Evolutionary conservation across 1,284 basidiomycete species (phyloP).

Genomic region (Puccinia polysora): DNA sequence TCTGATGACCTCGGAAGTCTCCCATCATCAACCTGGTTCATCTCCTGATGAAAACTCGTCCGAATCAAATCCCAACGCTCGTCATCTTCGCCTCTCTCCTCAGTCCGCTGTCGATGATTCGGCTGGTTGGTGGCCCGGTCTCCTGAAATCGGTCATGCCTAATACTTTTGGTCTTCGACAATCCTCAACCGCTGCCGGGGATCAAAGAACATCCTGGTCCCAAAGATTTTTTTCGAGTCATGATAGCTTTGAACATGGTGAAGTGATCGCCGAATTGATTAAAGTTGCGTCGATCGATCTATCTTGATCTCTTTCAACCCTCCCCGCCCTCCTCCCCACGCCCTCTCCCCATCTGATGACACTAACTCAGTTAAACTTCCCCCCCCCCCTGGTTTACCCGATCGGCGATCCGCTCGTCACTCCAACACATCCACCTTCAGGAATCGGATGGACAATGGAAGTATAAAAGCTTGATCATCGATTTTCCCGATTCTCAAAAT

Average conservation of each 20-base stretch:
- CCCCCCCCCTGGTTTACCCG: too few relatives aligned
- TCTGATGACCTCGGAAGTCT: slow-evolving; percentile 24
- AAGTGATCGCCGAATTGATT: slow-evolving; percentile 28
- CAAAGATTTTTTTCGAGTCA: not conserved
- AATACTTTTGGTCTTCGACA: slow-evolving; percentile 11
- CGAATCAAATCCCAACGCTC: not conserved
- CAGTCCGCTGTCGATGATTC: not conserved
- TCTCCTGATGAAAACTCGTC: not conserved
- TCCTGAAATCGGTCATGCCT: slow-evolving; percentile 13
- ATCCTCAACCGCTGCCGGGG: not conserved
- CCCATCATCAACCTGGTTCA: not conserved
- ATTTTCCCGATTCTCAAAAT: slow-evolving; percentile 28
- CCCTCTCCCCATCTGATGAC: too few relatives aligned
- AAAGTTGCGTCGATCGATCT: slow-evolving; percentile 35
- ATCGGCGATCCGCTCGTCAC: too few relatives aligned
- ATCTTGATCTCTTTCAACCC: not conserved
- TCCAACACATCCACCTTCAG: too few relatives aligned
- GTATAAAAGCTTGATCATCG: slow-evolving; percentile 22
- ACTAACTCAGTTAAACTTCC: too few relatives aligned
- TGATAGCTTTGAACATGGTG: slow-evolving; percentile 3
- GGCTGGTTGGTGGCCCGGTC: slow-evolving; percentile 11
- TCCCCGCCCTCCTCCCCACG: too few relatives aligned
- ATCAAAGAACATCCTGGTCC: slow-evolving; percentile 4
- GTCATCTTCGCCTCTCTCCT: too few relatives aligned
- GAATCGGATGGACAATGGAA: slow-evolving; percentile 32